Percentiles rank a stretch among this genome's conserved stretches.
These are phyloP conservation scores for Plantago ovata DNA, from an alignment of 257 asterid genomes.

Conservation along the genomic window DNA sequence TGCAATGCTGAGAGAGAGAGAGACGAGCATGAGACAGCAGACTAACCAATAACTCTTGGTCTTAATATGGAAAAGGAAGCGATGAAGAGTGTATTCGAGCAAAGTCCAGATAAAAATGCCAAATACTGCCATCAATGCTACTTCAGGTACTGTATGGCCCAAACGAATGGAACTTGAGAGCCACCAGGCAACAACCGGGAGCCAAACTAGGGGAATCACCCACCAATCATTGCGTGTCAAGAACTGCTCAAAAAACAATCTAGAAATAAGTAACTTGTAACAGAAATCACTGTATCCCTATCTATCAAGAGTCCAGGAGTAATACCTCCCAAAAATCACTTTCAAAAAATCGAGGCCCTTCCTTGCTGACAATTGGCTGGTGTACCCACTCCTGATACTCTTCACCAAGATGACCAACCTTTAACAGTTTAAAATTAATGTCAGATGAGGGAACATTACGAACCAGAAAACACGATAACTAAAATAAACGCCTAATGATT, in stretches of 20 bases:
- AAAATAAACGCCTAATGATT: too few relatives aligned
- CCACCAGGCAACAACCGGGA: constrained; percentile 75
- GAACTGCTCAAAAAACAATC: constrained; percentile 41
- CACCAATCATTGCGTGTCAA: constrained; percentile 79
- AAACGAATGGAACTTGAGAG: constrained; percentile 38
- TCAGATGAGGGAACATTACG: constrained; percentile 3
- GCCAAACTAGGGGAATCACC: constrained; percentile 83
- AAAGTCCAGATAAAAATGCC: constrained; percentile 73
- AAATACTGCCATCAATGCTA: constrained; percentile 30
- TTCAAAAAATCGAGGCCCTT: constrained; percentile 84
- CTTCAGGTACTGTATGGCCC: constrained; percentile 51
- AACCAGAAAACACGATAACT: background rate
- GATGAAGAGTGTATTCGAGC: constrained; percentile 67
- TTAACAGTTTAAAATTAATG: constrained; percentile 1
- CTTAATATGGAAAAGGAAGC: constrained; percentile 68
- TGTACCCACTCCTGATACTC: constrained; percentile 93
- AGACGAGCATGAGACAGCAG: background rate
- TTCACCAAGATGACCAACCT: constrained; percentile 98
- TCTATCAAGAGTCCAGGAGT: background rate
- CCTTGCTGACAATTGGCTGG: constrained; percentile 82
- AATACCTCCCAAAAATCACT: constrained; percentile 81
- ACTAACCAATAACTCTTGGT: constrained; percentile 59
- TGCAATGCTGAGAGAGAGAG: background rate
- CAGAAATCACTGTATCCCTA: background rate
- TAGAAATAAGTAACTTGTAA: constrained; percentile 5